Evolutionary conservation across 257 asterid species (phyloP).

Genomic region (Solanum clarkiae): DNA sequence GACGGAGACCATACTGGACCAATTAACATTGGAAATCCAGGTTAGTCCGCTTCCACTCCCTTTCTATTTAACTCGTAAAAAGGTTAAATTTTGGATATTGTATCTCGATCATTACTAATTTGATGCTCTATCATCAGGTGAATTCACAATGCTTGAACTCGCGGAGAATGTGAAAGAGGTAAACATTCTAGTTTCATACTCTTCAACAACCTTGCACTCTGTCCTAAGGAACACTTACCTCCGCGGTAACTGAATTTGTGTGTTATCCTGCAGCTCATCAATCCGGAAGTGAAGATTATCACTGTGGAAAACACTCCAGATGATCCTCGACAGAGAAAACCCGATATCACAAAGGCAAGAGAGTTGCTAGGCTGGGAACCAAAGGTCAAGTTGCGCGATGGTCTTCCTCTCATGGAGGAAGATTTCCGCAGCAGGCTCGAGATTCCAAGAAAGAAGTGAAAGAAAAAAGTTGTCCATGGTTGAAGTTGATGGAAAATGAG

Average conservation of each 20-base stretch:
- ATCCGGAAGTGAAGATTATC: constrained; percentile 58
- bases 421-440: constrained; percentile 80
- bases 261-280: constrained; percentile 48
- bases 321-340: constrained; percentile 95
- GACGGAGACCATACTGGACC: constrained; percentile 52
- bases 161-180: constrained; percentile 61
- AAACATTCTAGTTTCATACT: not conserved
- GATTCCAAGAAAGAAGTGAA: constrained; percentile 26
- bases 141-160: constrained; percentile 51
- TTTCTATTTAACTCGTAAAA: not conserved
- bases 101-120: not conserved
- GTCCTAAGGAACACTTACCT: not conserved
- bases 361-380: constrained; percentile 91
- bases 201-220: not conserved
- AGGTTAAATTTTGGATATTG: not conserved
- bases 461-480: not conserved
- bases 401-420: constrained; percentile 93
- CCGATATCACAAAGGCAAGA: constrained; percentile 80
- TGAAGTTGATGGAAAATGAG: not conserved
- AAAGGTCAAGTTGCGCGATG: constrained; percentile 61
- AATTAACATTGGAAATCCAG: constrained; percentile 67
- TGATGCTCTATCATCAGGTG: constrained; percentile 15
- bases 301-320: constrained; percentile 93
- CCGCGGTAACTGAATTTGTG: not conserved
- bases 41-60: not conserved